Conservation (phyloP, 164 flowering plant species). For the Nymphaea thermarum region DNA sequence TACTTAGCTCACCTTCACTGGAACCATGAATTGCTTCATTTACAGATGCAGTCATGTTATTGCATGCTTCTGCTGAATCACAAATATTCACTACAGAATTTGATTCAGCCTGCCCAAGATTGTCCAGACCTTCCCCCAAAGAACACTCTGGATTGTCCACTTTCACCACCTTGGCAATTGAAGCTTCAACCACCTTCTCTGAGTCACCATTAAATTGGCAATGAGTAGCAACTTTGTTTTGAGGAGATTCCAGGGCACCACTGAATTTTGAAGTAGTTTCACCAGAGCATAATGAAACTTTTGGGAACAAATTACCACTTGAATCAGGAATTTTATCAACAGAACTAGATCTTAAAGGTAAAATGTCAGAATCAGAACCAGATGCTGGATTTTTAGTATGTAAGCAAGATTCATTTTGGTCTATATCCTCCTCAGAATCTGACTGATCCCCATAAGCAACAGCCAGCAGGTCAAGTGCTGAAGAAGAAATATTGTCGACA, state of each 20-base stretch:
- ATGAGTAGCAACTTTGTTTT: background rate
- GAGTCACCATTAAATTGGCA: background rate
- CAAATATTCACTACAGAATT: background rate
- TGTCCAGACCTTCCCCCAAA: background rate
- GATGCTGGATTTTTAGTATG: background rate
- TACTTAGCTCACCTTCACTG: background rate
- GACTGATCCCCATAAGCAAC: constrained; percentile 67
- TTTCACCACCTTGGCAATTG: background rate
- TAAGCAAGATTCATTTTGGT: background rate
- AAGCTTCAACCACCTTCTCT: background rate
- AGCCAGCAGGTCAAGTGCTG: constrained; percentile 79
- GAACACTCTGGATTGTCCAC: background rate
- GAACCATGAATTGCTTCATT: background rate
- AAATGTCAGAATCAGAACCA: background rate
- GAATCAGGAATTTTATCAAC: background rate
- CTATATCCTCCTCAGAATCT: constrained; percentile 69
- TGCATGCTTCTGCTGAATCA: background rate
- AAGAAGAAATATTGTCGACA: constrained; percentile 19
- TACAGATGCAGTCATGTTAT: no score
- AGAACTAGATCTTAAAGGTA: background rate
- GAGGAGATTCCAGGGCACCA: background rate
- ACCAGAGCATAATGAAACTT: background rate
- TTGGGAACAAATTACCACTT: background rate
- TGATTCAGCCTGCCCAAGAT: background rate
- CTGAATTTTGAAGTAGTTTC: background rate